Base-by-base conservation (phyloP, 176 grass and related monocot species). In the Phragmites australis region DNA sequence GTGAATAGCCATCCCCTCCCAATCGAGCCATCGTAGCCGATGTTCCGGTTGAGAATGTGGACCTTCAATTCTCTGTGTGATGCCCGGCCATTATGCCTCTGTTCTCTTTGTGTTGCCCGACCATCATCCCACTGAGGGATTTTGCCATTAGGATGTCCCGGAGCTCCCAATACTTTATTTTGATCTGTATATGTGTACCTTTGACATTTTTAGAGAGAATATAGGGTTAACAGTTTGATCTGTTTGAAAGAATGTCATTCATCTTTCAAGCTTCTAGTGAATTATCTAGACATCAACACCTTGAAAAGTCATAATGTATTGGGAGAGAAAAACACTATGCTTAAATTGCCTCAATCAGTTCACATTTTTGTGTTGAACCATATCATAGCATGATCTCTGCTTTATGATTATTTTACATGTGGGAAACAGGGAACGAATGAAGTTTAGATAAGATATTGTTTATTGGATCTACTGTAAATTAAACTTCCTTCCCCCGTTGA, bases 341-440 rank as follows among this genome's bases (percentile, higher is more conserved):
- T 17, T 2, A 50, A 82, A 22, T 34, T 75, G 18, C 60, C 23
- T 76, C 12, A 66, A 9, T 55, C 21, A 25, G 17, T 68, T 76
- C 49, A 84, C 21, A 21, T 41, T 75, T 53, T 75, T 25, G 34
- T 37, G 34, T 37, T 37, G 34, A 44, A 45, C 40, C 18, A 83
- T 45, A 45, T 32, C 1, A 18, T 11, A 62, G 22, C 51, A 62
- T 30, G 13, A 32, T 65, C 52, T 66, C 44, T 14, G 65, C 6
- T 43, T 58, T 70, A 47, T 81, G 17, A 68, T 53, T 26, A 55
- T 44, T 16, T 17, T 34, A 53, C 31, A 52, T 50, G 37, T 12
- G 31, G 14, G 19, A 81, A 74, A 37, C 32, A 32, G 6, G 7
- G 31, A 39, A 39, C 13, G 2, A 41, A 19, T 31, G 43, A 51